Conservation (phyloP, 345 rosid species). For the Mercurialis annua region DNA sequence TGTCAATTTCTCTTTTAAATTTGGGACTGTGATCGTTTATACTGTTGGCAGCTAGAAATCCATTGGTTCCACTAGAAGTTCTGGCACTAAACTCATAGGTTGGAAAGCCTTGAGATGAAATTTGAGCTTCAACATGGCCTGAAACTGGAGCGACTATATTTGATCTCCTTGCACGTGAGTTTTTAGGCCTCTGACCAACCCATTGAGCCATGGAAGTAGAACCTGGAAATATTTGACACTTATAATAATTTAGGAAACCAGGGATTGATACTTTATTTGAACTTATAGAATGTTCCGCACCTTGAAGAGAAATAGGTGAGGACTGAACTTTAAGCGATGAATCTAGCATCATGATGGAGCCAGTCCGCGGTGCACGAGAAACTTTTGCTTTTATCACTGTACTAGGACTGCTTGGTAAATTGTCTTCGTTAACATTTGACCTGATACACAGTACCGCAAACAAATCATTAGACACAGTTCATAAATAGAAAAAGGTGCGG, state of each 20-base stretch:
- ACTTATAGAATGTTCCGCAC: conserved; percentile 48
- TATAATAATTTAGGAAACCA: conserved; percentile 43
- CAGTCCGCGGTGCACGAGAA: conserved; percentile 66
- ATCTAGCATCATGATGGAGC: conserved; percentile 60
- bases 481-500: conserved; percentile 3
- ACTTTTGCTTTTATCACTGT: conserved; percentile 56
- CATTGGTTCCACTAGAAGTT: conserved; percentile 47
- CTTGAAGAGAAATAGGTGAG: conserved; percentile 56
- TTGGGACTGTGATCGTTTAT: conserved; percentile 45
- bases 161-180: conserved; percentile 79
- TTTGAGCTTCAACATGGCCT: conserved; percentile 51
- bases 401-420: conserved; percentile 49
- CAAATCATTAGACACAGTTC: conserved; percentile 18
- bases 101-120: conserved; percentile 51
- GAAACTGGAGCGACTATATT: conserved; percentile 65
- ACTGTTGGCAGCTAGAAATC: conserved; percentile 38
- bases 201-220: conserved; percentile 86
- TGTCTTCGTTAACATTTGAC: conserved; percentile 55
- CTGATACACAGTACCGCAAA: conserved; percentile 37
- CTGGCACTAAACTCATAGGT: conserved; percentile 58
- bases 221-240: conserved; percentile 39
- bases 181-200: conserved; percentile 94
- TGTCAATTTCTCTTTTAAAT: conserved; percentile 56
- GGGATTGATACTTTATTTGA: conserved; percentile 35
- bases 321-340: conserved; percentile 56